These are phyloP conservation scores for Spatholobus suberectus DNA, from an alignment of 306 rosid species.

Conservation along the genomic window DNA sequence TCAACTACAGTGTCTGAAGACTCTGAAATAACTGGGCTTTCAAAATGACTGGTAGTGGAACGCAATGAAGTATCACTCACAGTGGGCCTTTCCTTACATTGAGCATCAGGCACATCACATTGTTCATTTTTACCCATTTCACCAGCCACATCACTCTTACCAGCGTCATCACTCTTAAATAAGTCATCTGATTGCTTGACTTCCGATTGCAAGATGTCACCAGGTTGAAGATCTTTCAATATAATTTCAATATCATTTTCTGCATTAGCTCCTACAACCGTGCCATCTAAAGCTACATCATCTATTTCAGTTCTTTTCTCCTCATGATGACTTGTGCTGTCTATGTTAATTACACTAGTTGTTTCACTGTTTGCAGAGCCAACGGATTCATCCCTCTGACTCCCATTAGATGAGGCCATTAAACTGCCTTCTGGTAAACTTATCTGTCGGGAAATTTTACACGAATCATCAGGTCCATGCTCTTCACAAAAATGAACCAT, in stretches of 20 bases:
- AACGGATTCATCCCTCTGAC: slow-evolving; percentile 33
- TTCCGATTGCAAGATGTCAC: slow-evolving; percentile 40
- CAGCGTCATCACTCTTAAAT: not conserved
- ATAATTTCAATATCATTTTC: slow-evolving; percentile 35
- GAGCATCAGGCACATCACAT: slow-evolving; percentile 36
- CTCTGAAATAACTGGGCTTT: slow-evolving; percentile 48
- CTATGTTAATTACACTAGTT: slow-evolving; percentile 32
- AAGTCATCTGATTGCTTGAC: slow-evolving; percentile 38
- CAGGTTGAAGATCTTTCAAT: slow-evolving; percentile 36
- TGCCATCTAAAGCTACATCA: slow-evolving; percentile 39
- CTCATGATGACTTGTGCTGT: slow-evolving; percentile 24
- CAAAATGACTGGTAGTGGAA: slow-evolving; percentile 30
- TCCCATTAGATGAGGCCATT: slow-evolving; percentile 35
- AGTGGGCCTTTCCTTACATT: slow-evolving; percentile 28
- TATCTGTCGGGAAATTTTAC: slow-evolving; percentile 29
- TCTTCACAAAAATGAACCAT: slow-evolving; percentile 43
- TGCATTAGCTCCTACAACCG: slow-evolving; percentile 36
- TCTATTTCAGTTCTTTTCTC: slow-evolving; percentile 38
- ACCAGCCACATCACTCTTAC: slow-evolving; percentile 35
- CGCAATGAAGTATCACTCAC: slow-evolving; percentile 36
- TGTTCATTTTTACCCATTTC: slow-evolving; percentile 43
- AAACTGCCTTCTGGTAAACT: slow-evolving; percentile 37
- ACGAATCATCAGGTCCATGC: slow-evolving; percentile 38
- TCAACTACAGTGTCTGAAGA: slow-evolving; percentile 15
- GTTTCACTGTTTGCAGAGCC: slow-evolving; percentile 43